Conservation (phyloP, 1,139 yeast species). For the Diutina catenulata region DNA sequence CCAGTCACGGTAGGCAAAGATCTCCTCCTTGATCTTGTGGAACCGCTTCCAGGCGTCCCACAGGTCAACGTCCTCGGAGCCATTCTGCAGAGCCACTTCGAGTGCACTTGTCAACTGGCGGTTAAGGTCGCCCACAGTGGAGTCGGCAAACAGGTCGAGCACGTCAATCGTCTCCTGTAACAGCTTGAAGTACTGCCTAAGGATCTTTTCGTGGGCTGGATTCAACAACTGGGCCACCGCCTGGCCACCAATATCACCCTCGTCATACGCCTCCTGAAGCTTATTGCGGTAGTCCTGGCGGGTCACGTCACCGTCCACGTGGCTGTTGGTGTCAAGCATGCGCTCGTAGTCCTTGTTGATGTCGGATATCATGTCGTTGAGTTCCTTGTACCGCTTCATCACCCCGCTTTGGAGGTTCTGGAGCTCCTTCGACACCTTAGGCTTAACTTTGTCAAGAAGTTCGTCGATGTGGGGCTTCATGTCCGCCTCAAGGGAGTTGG, state of each 20-base stretch:
- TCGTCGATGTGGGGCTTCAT: slow-evolving; percentile 24
- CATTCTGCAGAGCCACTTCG: slow-evolving; percentile 14
- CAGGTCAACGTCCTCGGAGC: slow-evolving; percentile 20
- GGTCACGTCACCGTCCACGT: slow-evolving; percentile 35
- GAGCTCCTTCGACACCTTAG: slow-evolving; percentile 16
- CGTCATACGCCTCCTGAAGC: slow-evolving; percentile 27
- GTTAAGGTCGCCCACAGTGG: slow-evolving; percentile 44
- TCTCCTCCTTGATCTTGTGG: slow-evolving; percentile 42
- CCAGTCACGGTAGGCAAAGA: slow-evolving; percentile 45
- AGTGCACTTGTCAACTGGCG: slow-evolving; percentile 21
- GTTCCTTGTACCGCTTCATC: slow-evolving; percentile 25
- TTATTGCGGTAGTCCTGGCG: slow-evolving; percentile 49
- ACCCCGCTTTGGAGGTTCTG: slow-evolving; percentile 27
- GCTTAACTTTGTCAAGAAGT: slow-evolving; percentile 22
- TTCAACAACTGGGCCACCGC: slow-evolving; percentile 24
- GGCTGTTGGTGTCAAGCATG: slow-evolving; percentile 29
- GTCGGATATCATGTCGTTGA: slow-evolving; percentile 33
- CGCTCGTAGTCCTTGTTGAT: slow-evolving; percentile 38
- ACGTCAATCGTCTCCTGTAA: slow-evolving; percentile 51
- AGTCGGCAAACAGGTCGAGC: slow-evolving; percentile 63
- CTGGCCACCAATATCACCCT: slow-evolving; percentile 21
- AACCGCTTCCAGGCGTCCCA: slow-evolving; percentile 67
- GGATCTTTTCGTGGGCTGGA: slow-evolving; percentile 19
- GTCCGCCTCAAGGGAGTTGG: slow-evolving; percentile 26
- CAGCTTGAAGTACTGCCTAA: slow-evolving; percentile 27